phyloP scores from a whole-genome alignment of 2,329 filamentous ascomycete genomes.

The Aspergillus texensis region DNA sequence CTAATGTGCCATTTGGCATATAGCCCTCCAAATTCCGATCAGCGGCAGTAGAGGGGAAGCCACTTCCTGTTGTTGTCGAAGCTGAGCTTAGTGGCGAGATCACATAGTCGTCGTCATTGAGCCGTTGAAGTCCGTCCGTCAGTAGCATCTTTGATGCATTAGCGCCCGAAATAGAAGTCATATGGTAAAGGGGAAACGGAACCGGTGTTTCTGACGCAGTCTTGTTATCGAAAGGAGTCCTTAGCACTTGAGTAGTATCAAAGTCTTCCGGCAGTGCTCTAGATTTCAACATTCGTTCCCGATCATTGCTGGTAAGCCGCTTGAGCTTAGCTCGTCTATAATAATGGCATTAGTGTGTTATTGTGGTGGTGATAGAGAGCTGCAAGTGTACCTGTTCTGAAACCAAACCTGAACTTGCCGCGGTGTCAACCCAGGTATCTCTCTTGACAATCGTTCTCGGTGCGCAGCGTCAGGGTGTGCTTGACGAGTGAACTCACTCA shows the following conservation, averaged over 20 bases:
- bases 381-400: conserved; percentile 77
- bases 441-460: conserved; percentile 79
- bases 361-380: background rate
- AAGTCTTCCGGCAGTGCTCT: conserved; percentile 62
- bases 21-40: conserved; percentile 32
- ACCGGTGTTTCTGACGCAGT: conserved; percentile 52
- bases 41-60: conserved; percentile 34
- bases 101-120: conserved; percentile 42
- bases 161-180: conserved; percentile 42
- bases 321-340: conserved; percentile 63
- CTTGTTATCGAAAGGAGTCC: conserved; percentile 54
- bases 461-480: conserved; percentile 92
- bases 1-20: conserved; percentile 28
- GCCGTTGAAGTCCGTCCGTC: conserved; percentile 36
- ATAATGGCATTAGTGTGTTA: conserved; percentile 15
- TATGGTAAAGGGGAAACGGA: conserved; percentile 47
- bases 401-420: conserved; percentile 98
- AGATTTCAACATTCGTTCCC: conserved; percentile 63
- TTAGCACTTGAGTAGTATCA: conserved; percentile 62
- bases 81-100: conserved; percentile 40
- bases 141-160: conserved; percentile 33
- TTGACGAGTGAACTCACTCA: conserved; percentile 96
- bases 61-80: conserved; percentile 39
- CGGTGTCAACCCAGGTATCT: conserved; percentile 89
- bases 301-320: conserved; percentile 62